phyloP scores from a whole-genome alignment of 2,329 filamentous ascomycete species.

The Fusarium robinianum region DNA sequence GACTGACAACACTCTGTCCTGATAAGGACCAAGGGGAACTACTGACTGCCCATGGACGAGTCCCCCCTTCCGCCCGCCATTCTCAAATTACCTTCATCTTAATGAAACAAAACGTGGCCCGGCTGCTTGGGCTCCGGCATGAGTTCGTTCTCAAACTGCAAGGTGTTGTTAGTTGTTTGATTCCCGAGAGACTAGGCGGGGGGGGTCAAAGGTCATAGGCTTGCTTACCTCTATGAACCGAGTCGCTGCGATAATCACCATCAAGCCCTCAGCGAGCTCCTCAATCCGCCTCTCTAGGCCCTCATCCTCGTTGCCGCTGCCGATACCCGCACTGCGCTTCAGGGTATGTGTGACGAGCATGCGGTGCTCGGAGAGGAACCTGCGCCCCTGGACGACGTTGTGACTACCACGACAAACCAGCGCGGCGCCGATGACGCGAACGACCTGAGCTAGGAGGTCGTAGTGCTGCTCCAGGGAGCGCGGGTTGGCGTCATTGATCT shows the following conservation, averaged over 20 bases:
- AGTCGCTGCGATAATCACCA: slow-evolving; percentile 80
- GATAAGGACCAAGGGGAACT: slow-evolving; percentile 5
- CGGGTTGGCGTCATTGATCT: slow-evolving; percentile 73
- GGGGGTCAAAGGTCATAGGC: too few species aligned
- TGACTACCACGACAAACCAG: slow-evolving; percentile 81
- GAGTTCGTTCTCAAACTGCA: slow-evolving; percentile 49
- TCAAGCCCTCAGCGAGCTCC: slow-evolving; percentile 83
- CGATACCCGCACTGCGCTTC: slow-evolving; percentile 84
- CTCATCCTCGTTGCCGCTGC: slow-evolving; percentile 48
- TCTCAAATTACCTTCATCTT: slow-evolving; percentile 6
- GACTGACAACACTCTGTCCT: slow-evolving; percentile 10
- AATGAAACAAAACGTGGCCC: slow-evolving; percentile 48
- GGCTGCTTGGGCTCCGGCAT: slow-evolving; percentile 41
- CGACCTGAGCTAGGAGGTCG: slow-evolving; percentile 75
- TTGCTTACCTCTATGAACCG: slow-evolving; percentile 79
- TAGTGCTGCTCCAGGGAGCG: slow-evolving; percentile 81
- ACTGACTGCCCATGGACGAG: too few species aligned
- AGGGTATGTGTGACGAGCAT: slow-evolving; percentile 85
- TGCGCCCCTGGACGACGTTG: slow-evolving; percentile 78
- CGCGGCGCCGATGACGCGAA: slow-evolving; percentile 80
- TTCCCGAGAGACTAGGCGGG: background rate
- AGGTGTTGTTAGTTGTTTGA: slow-evolving; percentile 20
- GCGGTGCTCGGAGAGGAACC: slow-evolving; percentile 82
- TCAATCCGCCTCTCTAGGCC: slow-evolving; percentile 65
- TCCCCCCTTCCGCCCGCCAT: slow-evolving; percentile 1